Evolutionary conservation across 2,329 filamentous ascomycete species (phyloP), one percentile per base, ranked within the genome.

Genomic region (Stromatinia cepivora): DNA sequence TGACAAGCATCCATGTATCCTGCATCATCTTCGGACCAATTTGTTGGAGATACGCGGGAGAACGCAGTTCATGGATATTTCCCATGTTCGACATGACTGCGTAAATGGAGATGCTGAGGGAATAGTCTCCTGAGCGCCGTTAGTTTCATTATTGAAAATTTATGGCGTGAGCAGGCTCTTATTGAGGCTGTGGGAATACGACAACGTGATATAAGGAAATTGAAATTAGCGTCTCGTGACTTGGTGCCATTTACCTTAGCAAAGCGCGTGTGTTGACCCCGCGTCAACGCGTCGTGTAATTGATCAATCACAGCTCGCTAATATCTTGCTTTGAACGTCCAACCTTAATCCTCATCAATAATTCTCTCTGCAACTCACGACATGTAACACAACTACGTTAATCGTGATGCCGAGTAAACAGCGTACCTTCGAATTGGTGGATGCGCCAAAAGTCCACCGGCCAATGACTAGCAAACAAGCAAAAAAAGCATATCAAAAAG

Each of bases 391-490:
- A 63, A 63, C 15, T 20, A 52, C 28, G n/a, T 46, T n/a, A 1
- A 13, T 52, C 50, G 17, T 10, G 2, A 64, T 64, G 61, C 46
- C 61, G 9, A 64, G 34, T 25, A 64, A 64, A 42, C 61, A 64
- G 34, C 61, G 61, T 4, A 64, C 61, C 28, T 84, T 85, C 70
- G 81, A 80, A 25, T 73, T 84, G 69, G 78, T 84, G 73, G 75
- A 70, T 69, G 72, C 66, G 57, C 69, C 73, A 8, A 72, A 56
- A 66, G 73, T 63, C 39, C 72, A 74, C 67, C 82, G 77, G 53
- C 81, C 82, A 31, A 85, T 85, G 83, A 85, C 83, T 52, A 81
- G 81, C 25, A 84, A 83, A 72, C 81, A 82, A 70, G 82, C 80
- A 45, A 82, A 83, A 73, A 84, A 83, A 71, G 79, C 77, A 70